Evolutionary conservation across 176 grass and related monocot genomes (phyloP).

Genomic region (Pontederia paniculata): DNA sequence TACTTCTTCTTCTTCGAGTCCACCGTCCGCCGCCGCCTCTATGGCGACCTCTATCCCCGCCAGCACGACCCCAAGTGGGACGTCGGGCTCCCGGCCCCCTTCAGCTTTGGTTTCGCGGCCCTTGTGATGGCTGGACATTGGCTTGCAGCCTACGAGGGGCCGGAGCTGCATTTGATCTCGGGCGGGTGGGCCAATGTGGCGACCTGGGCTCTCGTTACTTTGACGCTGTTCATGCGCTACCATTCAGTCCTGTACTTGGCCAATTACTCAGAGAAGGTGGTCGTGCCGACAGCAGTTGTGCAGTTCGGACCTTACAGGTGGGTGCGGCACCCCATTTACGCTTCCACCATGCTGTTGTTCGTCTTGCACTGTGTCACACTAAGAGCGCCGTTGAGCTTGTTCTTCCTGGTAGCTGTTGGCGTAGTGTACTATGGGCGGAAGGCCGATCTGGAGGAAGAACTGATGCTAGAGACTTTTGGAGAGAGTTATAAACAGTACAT

Average conservation of each 20-base stretch:
- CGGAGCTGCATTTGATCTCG: slow-evolving; percentile 15
- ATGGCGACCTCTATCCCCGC: slow-evolving; percentile 25
- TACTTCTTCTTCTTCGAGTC: slow-evolving; percentile 31
- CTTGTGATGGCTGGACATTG: slow-evolving; percentile 25
- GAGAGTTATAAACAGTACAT: slow-evolving; percentile 23
- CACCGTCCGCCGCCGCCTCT: slow-evolving; percentile 21
- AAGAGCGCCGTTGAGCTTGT: slow-evolving; percentile 17
- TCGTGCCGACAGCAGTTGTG: slow-evolving; percentile 16
- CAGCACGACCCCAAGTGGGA: slow-evolving; percentile 23
- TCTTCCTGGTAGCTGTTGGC: slow-evolving; percentile 17
- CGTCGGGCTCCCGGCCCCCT: neutral
- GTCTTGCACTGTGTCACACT: slow-evolving; percentile 15
- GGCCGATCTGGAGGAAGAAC: slow-evolving; percentile 19
- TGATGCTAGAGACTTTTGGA: slow-evolving; percentile 22
- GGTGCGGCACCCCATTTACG: slow-evolving; percentile 23
- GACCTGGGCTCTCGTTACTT: slow-evolving; percentile 17
- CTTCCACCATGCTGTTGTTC: slow-evolving; percentile 22
- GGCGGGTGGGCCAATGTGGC: slow-evolving; percentile 26
- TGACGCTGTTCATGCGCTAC: slow-evolving; percentile 24
- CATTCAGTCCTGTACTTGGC: slow-evolving; percentile 28
- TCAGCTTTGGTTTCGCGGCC: slow-evolving; percentile 16
- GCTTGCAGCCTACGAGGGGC: slow-evolving; percentile 26
- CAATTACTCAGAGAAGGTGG: slow-evolving; percentile 31
- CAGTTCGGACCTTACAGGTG: slow-evolving; percentile 23
- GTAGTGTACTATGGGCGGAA: slow-evolving; percentile 20